phyloP scores from a whole-genome alignment of 768 basidiomycete genomes.

The Podaxis rugospora region DNA sequence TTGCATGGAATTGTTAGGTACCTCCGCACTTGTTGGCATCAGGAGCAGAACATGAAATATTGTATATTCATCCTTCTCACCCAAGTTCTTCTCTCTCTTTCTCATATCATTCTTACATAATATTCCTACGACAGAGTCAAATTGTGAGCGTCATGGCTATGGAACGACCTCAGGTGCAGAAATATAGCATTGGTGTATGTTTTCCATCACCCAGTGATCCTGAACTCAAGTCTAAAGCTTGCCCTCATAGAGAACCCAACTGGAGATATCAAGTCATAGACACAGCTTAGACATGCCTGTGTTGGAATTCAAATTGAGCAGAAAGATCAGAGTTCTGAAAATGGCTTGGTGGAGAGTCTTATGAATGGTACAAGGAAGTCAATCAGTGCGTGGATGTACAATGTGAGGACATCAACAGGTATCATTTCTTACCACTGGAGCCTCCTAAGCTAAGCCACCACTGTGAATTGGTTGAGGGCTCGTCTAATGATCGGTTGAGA shows the following conservation, averaged over 20 bases:
- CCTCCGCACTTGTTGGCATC: too few relatives aligned
- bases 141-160: neutral
- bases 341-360: too few relatives aligned
- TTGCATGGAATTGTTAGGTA: too few relatives aligned
- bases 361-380: too few relatives aligned
- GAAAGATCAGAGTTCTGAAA: neutral
- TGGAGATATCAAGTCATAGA: neutral
- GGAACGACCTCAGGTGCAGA: neutral
- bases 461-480: neutral
- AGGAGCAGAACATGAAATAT: too few relatives aligned
- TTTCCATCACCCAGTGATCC: neutral
- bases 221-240: neutral
- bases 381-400: too few relatives aligned
- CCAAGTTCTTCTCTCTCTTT: neutral
- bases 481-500: neutral
- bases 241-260: neutral
- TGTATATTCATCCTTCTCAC: too few relatives aligned
- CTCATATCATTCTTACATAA: neutral
- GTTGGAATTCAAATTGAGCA: neutral
- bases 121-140: neutral
- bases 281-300: neutral
- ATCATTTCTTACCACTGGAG: neutral
- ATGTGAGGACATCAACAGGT: neutral
- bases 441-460: too few relatives aligned
- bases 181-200: neutral